Evolutionary conservation across 2,329 filamentous ascomycete species (phyloP).

Genomic region (Clonostachys byssicola): DNA sequence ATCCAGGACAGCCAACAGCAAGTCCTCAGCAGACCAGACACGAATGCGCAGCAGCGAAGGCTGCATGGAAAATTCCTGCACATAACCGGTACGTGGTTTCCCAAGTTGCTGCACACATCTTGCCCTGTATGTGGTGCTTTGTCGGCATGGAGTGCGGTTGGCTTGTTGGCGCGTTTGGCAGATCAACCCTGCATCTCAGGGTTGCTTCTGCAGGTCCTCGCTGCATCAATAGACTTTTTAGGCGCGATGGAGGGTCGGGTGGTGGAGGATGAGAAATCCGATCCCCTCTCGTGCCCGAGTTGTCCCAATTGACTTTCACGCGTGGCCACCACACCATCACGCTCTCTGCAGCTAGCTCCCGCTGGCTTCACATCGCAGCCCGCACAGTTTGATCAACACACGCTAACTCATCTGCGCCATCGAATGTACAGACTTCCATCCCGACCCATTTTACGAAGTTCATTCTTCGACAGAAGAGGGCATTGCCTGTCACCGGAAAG

Average conservation of each 20-base stretch:
- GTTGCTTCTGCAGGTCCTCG: background rate
- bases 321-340: background rate
- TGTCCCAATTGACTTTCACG: no score
- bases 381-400: no score
- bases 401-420: no score
- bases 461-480: constrained; percentile 68
- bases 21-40: constrained; percentile 5
- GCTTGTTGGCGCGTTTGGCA: background rate
- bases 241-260: background rate
- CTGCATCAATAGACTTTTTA: no score
- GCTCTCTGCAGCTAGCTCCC: background rate
- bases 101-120: no score
- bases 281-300: background rate
- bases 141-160: no score
- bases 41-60: constrained; percentile 27
- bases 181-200: background rate
- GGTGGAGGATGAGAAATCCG: background rate
- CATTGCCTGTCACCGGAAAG: constrained; percentile 73
- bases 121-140: no score
- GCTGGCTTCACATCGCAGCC: background rate
- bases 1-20: constrained; percentile 7
- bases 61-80: constrained; percentile 78
- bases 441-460: constrained; percentile 80
- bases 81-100: constrained; percentile 66
- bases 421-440: constrained; percentile 71